phyloP scores from a whole-genome alignment of 192 early-diverging fungal genomes.

The Entomortierella beljakovae region DNA sequence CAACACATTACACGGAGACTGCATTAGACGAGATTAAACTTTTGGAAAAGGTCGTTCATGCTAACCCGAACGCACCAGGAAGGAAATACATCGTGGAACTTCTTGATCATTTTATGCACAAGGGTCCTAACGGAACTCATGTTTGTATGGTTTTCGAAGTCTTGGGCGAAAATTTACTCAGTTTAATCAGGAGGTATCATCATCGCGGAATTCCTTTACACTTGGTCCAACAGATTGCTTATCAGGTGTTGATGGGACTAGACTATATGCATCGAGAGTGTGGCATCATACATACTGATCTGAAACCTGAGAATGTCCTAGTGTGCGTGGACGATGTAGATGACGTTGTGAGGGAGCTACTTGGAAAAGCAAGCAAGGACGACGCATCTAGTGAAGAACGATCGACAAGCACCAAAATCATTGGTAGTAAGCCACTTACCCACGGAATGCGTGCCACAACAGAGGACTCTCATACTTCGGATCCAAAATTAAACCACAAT shows the following conservation, averaged over 20 bases:
- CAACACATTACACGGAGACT: conserved; percentile 94
- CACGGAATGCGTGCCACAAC: conserved; percentile 13
- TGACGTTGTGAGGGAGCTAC: conserved; percentile 69
- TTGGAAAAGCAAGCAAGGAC: conserved; percentile 25
- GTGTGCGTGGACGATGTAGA: conserved; percentile 93
- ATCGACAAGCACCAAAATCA: conserved; percentile 24
- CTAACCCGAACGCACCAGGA: conserved; percentile 68
- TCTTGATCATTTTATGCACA: conserved; percentile 91
- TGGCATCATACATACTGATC: conserved; percentile 97
- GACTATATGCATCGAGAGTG: conserved; percentile 96
- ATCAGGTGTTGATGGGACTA: conserved; percentile 91
- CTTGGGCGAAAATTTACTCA: conserved; percentile 93
- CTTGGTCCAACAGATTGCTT: conserved; percentile 91
- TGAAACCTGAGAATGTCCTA: conserved; percentile 98
- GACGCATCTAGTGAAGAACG: conserved; percentile 14
- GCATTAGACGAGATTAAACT: conserved; percentile 97
- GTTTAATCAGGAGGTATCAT: conserved; percentile 85
- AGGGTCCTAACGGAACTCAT: conserved; percentile 90
- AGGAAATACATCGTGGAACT: conserved; percentile 84
- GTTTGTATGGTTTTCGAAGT: conserved; percentile 99
- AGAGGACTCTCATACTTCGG: no score
- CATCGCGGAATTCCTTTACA: conserved; percentile 86
- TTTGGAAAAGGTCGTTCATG: conserved; percentile 80
- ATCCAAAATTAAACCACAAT: background rate
- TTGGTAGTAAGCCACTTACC: conserved; percentile 33